These are phyloP conservation scores for Phylloporus rhodoxanthus DNA, from an alignment of 768 basidiomycete genomes.

Conservation along the genomic window DNA sequence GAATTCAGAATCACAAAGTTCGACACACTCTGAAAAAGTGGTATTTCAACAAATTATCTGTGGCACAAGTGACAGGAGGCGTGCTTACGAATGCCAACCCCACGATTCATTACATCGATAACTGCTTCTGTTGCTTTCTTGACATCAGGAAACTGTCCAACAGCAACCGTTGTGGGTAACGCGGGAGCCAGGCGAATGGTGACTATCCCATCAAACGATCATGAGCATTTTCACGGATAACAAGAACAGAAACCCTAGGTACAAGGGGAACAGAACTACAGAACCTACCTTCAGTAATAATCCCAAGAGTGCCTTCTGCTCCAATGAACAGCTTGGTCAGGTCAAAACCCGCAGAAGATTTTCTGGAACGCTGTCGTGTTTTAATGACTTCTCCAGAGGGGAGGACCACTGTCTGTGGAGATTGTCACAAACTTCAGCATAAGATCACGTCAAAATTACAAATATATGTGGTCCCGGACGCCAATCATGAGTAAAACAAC, in stretches of 20 bases:
- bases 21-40: conserved; percentile 64
- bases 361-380: conserved; percentile 70
- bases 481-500: not conserved
- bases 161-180: conserved; percentile 75
- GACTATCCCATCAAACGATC: conserved; percentile 34
- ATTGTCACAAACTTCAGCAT: not conserved
- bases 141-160: conserved; percentile 76
- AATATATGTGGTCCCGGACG: not conserved
- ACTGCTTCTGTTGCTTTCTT: conserved; percentile 70
- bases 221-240: not conserved
- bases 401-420: conserved; percentile 72
- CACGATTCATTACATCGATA: conserved; percentile 62
- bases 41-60: not conserved
- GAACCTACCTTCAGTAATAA: conserved; percentile 72
- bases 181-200: conserved; percentile 79
- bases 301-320: conserved; percentile 76
- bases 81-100: conserved; percentile 68
- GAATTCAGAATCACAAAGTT: conserved; percentile 69
- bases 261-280: not conserved
- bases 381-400: conserved; percentile 89
- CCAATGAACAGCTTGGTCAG: conserved; percentile 82
- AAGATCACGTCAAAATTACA: too few species aligned
- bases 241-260: not conserved
- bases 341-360: conserved; percentile 87
- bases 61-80: not conserved